phyloP scores from a whole-genome alignment of 192 early-diverging fungal genomes.

The Entomortierella chlamydospora region DNA sequence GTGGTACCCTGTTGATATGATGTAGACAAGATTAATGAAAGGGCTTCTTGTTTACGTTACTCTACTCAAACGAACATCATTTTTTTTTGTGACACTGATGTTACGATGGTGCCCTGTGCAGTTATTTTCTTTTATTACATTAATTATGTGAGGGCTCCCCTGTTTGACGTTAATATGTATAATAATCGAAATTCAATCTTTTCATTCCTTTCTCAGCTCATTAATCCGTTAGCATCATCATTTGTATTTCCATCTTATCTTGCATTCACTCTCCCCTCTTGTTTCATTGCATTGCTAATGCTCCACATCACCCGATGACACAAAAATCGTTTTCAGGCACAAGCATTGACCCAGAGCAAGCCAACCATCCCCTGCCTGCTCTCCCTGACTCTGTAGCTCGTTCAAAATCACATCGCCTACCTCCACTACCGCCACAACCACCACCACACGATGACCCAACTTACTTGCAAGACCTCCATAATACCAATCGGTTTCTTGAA shows the following conservation, averaged over 20 bases:
- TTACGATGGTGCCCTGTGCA: neutral
- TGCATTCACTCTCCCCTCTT: neutral
- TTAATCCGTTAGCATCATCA: neutral
- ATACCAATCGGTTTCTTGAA: neutral
- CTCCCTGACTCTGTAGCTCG: too few species aligned
- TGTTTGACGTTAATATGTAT: too few species aligned
- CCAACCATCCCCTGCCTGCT: neutral
- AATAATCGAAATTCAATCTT: neutral
- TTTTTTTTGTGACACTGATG: too few species aligned
- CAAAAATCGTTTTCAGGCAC: neutral
- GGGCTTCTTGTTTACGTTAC: too few species aligned
- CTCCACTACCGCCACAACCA: neutral
- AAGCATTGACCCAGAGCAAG: neutral
- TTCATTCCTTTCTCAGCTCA: neutral
- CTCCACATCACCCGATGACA: neutral
- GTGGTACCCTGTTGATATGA: too few species aligned
- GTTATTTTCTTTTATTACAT: neutral
- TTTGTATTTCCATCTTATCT: neutral
- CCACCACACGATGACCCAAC: constrained; percentile 4
- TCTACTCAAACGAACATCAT: too few species aligned
- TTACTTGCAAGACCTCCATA: neutral
- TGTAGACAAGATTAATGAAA: too few species aligned
- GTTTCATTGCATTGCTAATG: too few species aligned
- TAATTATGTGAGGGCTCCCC: neutral
- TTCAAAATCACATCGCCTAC: neutral